These are phyloP conservation scores for Tylopilus rubrobrunneus DNA, from an alignment of 768 basidiomycete species.

Conservation along the genomic window DNA sequence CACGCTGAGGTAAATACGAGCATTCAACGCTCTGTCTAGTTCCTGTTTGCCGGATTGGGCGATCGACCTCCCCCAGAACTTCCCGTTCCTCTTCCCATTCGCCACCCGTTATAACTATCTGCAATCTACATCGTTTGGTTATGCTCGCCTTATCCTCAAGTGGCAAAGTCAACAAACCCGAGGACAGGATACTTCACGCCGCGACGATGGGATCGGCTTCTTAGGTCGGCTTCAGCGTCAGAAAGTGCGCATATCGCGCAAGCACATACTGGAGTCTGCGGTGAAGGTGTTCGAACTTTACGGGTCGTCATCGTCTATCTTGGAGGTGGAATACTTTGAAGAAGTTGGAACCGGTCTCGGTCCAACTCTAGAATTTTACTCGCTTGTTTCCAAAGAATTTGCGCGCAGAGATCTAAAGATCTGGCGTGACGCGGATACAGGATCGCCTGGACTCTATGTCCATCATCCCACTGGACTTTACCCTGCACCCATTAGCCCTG, in stretches of 20 bases:
- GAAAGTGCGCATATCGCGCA: constrained; percentile 94
- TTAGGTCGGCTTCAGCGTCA: constrained; percentile 90
- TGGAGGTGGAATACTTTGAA: constrained; percentile 98
- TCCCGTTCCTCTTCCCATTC: constrained; percentile 99
- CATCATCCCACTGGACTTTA: constrained; percentile 83
- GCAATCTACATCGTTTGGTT: constrained; percentile 96
- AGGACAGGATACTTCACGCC: constrained; percentile 71
- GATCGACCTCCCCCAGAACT: constrained; percentile 89
- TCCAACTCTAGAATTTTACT: constrained; percentile 97
- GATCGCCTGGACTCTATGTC: constrained; percentile 64
- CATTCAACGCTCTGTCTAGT: constrained; percentile 37
- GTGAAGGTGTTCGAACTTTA: constrained; percentile 97
- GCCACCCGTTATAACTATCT: constrained; percentile 96
- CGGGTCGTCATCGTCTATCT: constrained; percentile 86
- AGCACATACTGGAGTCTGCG: constrained; percentile 92
- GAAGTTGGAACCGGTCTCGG: constrained; percentile 98
- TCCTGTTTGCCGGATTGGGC: constrained; percentile 98
- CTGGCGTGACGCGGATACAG: constrained; percentile 83
- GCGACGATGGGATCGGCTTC: constrained; percentile 90
- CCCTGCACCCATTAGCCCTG: constrained; percentile 74
- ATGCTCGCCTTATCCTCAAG: constrained; percentile 90
- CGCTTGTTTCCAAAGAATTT: constrained; percentile 94
- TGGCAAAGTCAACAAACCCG: constrained; percentile 89
- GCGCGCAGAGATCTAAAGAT: constrained; percentile 82
- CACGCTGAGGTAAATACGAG: neutral